These are phyloP conservation scores for Imleria badia DNA, from an alignment of 768 basidiomycete species.

Conservation along the genomic window DNA sequence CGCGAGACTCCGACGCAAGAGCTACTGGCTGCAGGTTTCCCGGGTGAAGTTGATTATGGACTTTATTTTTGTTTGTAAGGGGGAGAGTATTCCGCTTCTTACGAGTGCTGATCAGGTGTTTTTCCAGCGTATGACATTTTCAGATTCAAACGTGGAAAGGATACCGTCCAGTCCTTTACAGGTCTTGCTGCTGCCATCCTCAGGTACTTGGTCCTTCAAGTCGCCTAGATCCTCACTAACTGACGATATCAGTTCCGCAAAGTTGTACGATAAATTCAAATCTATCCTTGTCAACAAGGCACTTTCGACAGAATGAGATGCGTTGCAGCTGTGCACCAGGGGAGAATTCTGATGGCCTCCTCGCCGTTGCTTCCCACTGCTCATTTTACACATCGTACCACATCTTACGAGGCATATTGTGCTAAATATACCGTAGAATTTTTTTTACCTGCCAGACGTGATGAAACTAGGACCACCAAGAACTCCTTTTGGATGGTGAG, in stretches of 20 bases:
- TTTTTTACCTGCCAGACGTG: neutral
- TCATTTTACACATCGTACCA: constrained; percentile 1
- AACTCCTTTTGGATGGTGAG: constrained; percentile 3
- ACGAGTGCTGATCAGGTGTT: constrained; percentile 5
- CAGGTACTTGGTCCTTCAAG: constrained; percentile 48
- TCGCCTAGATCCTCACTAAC: neutral
- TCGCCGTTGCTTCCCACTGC: neutral
- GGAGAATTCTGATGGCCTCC: neutral
- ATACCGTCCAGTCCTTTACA: constrained; percentile 59
- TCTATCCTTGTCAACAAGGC: constrained; percentile 54
- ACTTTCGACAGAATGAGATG: constrained; percentile 22
- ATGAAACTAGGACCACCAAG: constrained; percentile 25
- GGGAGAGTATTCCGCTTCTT: constrained; percentile 10
- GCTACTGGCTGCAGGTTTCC: constrained; percentile 73
- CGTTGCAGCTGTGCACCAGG: neutral
- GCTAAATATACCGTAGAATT: constrained; percentile 19
- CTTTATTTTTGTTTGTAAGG: constrained; percentile 81
- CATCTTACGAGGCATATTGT: constrained; percentile 1
- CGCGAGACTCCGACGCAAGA: constrained; percentile 62
- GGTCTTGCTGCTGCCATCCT: constrained; percentile 72
- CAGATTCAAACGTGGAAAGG: constrained; percentile 58
- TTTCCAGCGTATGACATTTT: constrained; percentile 77
- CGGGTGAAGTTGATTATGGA: constrained; percentile 79
- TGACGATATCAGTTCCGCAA: constrained; percentile 55
- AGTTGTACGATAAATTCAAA: constrained; percentile 74